A percentile compares a stretch with the other conserved stretches of the same genome.
Evolutionary conservation across 2,329 filamentous ascomycete genomes (phyloP).

Genomic region (Epichloe festucae): DNA sequence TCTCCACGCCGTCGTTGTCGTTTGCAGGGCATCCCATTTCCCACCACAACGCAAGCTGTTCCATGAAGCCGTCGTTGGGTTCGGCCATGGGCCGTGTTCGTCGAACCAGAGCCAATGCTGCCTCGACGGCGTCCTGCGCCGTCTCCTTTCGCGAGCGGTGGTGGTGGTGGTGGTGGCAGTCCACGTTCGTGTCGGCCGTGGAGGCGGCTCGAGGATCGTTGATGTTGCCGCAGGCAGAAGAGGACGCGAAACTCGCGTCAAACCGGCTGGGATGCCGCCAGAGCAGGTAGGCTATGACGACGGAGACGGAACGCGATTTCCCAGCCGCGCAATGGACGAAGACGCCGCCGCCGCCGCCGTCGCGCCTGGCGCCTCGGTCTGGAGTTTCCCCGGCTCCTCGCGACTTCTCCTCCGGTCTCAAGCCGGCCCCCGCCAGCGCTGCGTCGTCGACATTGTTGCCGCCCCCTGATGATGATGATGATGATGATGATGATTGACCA

Average conservation of each 20-base stretch:
- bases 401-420: neutral
- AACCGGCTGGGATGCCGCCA: constrained; percentile 47
- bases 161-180: neutral
- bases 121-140: constrained; percentile 34
- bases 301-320: constrained; percentile 81
- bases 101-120: constrained; percentile 56
- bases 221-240: constrained; percentile 10
- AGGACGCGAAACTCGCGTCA: constrained; percentile 22
- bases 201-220: constrained; percentile 1
- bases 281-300: constrained; percentile 76
- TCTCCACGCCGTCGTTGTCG: constrained; percentile 37
- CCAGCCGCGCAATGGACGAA: constrained; percentile 77
- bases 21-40: constrained; percentile 63
- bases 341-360: constrained; percentile 29
- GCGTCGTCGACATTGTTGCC: neutral
- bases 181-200: constrained; percentile 3
- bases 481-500: neutral
- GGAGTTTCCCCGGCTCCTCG: neutral
- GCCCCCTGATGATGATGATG: neutral
- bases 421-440: neutral
- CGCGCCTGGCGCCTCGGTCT: constrained; percentile 4
- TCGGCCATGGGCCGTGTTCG: constrained; percentile 65
- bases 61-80: constrained; percentile 85
- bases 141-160: constrained; percentile 18
- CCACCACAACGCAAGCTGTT: constrained; percentile 77